phyloP scores from a whole-genome alignment of 805 yeast species.

The Starmerella gropengiesseri region DNA sequence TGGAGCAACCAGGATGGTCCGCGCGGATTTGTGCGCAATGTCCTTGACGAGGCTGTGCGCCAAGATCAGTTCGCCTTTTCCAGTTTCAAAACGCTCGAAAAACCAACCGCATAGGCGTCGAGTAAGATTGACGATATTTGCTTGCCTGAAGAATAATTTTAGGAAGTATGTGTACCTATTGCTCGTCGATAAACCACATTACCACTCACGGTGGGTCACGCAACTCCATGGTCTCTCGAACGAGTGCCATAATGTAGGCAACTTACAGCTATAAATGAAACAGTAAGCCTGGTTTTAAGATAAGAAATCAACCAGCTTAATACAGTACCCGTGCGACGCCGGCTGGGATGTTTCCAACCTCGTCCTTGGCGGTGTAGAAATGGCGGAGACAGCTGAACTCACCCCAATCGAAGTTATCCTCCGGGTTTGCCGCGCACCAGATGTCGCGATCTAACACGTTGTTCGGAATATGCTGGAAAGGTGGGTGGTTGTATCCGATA shows the following conservation, averaged over 20 bases:
- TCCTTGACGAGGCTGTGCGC: conserved; percentile 18
- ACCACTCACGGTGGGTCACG: no score
- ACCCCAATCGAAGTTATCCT: conserved; percentile 29
- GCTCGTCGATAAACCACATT: no score
- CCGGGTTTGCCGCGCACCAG: conserved; percentile 47
- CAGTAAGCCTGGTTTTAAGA: background rate
- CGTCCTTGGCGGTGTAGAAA: conserved; percentile 27
- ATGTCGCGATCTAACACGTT: conserved; percentile 32
- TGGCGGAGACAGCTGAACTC: conserved; percentile 31
- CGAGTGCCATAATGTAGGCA: background rate
- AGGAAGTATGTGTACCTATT: no score
- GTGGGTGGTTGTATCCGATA: conserved; percentile 69
- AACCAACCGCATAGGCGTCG: background rate
- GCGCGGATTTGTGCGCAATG: conserved; percentile 21
- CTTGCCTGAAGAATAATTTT: background rate
- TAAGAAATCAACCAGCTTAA: background rate
- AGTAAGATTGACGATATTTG: background rate
- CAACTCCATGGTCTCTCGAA: no score
- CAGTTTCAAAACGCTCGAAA: conserved; percentile 18
- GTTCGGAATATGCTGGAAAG: conserved; percentile 61
- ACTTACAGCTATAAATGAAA: no score
- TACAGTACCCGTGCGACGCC: conserved; percentile 16
- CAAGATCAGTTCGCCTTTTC: conserved; percentile 21
- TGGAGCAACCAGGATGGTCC: conserved; percentile 26
- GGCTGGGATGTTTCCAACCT: conserved; percentile 19